Conservation (phyloP, 73 alveolate species). For the Tetrahymena borealis region DNA sequence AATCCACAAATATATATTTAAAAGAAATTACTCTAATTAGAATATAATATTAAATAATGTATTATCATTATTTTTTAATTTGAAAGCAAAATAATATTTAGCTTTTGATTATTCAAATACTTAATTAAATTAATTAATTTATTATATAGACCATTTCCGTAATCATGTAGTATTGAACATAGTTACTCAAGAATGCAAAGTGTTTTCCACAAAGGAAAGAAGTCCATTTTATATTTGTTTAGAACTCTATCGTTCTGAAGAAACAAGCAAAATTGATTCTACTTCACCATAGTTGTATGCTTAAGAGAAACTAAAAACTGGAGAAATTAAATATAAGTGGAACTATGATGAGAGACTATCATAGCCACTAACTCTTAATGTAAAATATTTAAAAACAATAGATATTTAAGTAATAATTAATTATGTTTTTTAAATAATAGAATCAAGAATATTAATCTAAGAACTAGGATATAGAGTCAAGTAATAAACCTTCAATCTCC, state of each 20-base stretch:
- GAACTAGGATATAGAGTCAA: neutral
- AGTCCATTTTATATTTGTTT: constrained; percentile 63
- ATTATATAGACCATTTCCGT: constrained; percentile 12
- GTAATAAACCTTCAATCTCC: neutral
- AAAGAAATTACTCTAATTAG: too few species aligned
- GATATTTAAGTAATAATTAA: neutral
- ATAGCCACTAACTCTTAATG: neutral
- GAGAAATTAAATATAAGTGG: neutral
- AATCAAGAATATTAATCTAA: neutral
- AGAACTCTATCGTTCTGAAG: constrained; percentile 51
- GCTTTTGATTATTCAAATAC: neutral
- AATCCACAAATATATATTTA: too few species aligned
- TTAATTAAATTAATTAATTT: neutral
- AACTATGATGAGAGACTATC: constrained; percentile 1
- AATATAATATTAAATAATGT: too few species aligned
- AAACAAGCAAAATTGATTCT: constrained; percentile 11
- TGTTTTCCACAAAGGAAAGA: constrained; percentile 59
- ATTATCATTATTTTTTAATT: too few species aligned
- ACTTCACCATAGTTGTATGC: neutral
- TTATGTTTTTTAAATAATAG: neutral
- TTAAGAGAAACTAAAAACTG: neutral
- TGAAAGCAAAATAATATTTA: too few species aligned
- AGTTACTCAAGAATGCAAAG: constrained; percentile 40
- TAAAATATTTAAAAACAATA: neutral
- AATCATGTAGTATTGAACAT: constrained; percentile 46